Evolutionary conservation across 495 filamentous ascomycete species (phyloP).

Genomic region (Pyrenula massariospora): DNA sequence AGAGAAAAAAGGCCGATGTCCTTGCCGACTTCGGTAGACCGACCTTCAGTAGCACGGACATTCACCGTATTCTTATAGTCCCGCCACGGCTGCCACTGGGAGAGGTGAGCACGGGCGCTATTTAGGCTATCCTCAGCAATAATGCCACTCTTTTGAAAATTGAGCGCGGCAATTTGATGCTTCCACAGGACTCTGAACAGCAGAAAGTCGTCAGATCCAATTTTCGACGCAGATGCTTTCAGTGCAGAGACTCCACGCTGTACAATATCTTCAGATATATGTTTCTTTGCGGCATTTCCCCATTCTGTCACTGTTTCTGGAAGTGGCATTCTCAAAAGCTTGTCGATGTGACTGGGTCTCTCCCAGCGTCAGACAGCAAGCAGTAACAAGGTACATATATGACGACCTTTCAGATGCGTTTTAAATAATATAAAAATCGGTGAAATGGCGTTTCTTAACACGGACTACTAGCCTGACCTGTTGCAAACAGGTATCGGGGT

Average conservation of each 20-base stretch:
- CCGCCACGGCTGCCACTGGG: not conserved
- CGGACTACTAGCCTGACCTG: too few relatives aligned
- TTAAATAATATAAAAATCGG: too few relatives aligned
- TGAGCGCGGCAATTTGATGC: not conserved
- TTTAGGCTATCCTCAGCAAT: not conserved
- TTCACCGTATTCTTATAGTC: not conserved
- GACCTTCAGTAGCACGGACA: too few relatives aligned
- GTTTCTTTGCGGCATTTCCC: not conserved
- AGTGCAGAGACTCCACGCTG: not conserved
- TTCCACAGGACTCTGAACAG: not conserved
- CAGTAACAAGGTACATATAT: too few relatives aligned
- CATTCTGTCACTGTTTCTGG: not conserved
- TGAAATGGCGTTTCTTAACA: too few relatives aligned
- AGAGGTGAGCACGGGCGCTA: not conserved
- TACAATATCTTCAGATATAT: not conserved
- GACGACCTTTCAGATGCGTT: too few relatives aligned
- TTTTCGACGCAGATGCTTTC: not conserved
- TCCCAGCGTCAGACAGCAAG: too few relatives aligned
- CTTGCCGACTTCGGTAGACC: not conserved
- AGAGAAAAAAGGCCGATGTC: not conserved
- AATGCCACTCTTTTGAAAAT: not conserved
- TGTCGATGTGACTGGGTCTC: too few relatives aligned
- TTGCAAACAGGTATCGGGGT: too few relatives aligned
- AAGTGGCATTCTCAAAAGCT: too few relatives aligned
- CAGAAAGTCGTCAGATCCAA: not conserved